Evolutionary conservation across 2,329 filamentous ascomycete genomes (phyloP), one percentile per base, ranked within the genome.

Genomic region (Onygena corvina): DNA sequence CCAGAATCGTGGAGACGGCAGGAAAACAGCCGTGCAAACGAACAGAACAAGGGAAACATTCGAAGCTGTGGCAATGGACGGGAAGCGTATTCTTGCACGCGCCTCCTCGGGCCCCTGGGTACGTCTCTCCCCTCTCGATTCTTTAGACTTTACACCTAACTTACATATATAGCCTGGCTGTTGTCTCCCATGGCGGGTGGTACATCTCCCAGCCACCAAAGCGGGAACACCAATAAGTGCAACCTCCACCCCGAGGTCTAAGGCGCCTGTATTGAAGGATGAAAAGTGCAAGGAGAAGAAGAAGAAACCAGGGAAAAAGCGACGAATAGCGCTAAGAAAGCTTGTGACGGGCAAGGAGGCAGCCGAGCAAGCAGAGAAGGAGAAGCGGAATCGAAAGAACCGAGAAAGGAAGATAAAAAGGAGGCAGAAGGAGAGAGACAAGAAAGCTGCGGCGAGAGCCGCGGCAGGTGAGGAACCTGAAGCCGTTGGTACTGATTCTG

Each of bases 221-320:
- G 16, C 44, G 8, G 46, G 11, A 25, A 54, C 59, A 35, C 51
- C 59, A 9, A 50, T 57, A 23, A 27, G 3, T 62, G 59, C 50
- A 57, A 34, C 36, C 55, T 18, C 57, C 57, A 11, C 56, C 51
- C 1, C 31, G 56, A 53, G 49, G n/a, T 14, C 48, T 12, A 45
- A 46, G 20, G 5, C 25, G 7, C 6, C 42, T 27, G 18, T 33
- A 23, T 46, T 27, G 18, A 31, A 20, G 30, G 30, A 8, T 7
- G 8, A 7, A n/a, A 7, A 8, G n/a, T 31, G 8, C n/a, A 8
- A 8, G n/a, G 7, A 7, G 27, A 47, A 47, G n/a, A 59, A 58
- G 33, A 68, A 64, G 50, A 70, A 69, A 55, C 67, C 67, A 0
- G 67, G 67, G 7, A 70, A 70, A 52, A 70, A 69, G 56, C 60